Conservation (phyloP, 2,329 filamentous ascomycete genomes). For the Pseudogymnoascus sp. region DNA sequence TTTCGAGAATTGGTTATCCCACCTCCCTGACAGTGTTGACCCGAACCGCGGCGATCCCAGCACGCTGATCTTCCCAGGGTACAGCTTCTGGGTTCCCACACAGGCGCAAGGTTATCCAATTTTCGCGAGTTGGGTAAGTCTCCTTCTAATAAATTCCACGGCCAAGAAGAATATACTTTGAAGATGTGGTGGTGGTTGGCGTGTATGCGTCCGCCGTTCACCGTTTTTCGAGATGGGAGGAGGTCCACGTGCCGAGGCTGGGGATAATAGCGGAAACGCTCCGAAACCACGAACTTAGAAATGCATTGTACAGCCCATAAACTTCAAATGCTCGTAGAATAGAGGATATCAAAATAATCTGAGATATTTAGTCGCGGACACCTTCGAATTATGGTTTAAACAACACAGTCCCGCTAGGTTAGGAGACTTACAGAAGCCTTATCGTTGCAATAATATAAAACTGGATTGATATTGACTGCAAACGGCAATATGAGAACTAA, state of each 20-base stretch:
- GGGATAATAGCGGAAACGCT: background rate
- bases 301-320: background rate
- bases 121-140: background rate
- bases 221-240: background rate
- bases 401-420: too few species aligned
- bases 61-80: background rate
- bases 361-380: background rate
- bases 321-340: background rate
- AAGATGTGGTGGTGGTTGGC: background rate
- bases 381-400: too few species aligned
- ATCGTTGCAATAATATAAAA: too few species aligned
- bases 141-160: background rate
- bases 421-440: too few species aligned
- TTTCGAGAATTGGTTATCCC: background rate
- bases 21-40: background rate
- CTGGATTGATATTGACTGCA: too few species aligned
- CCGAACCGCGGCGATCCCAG: background rate
- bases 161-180: background rate
- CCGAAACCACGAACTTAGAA: background rate
- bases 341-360: background rate
- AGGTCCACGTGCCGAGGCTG: background rate
- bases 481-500: too few species aligned
- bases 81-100: background rate
- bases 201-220: background rate
- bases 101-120: background rate